phyloP scores from a whole-genome alignment of 495 filamentous ascomycete genomes.

The Aspergillus haitiensis region DNA sequence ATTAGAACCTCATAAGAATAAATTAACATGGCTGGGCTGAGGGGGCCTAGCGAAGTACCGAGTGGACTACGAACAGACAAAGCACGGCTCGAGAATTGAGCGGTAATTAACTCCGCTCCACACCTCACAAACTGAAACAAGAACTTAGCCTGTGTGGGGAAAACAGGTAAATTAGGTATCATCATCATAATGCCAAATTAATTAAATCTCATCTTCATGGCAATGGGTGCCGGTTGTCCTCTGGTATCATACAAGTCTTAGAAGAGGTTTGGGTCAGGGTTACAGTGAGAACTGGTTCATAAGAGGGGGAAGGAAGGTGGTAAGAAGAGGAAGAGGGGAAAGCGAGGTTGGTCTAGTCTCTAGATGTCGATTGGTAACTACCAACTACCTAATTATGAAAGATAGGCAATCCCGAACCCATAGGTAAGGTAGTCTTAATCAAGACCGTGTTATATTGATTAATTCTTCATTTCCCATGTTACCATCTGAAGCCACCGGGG shows the following conservation, averaged over 20 bases:
- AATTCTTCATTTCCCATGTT: too few relatives aligned
- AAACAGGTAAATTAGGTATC: constrained; percentile 7
- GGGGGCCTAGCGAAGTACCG: constrained; percentile 2
- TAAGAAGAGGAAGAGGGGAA: neutral
- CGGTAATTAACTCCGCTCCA: constrained; percentile 12
- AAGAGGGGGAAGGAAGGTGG: neutral
- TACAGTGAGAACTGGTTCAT: constrained; percentile 11
- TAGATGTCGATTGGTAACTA: neutral
- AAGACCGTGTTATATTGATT: neutral
- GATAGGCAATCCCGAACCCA: neutral
- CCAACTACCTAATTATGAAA: neutral
- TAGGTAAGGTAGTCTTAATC: neutral
- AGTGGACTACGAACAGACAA: neutral
- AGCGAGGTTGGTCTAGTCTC: neutral
- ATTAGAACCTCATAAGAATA: constrained; percentile 6
- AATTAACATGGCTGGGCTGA: constrained; percentile 9
- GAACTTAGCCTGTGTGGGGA: constrained; percentile 13
- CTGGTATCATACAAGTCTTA: too few relatives aligned
- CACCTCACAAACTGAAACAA: constrained; percentile 15
- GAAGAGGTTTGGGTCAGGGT: too few relatives aligned
- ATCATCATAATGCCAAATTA: neutral
- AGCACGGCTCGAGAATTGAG: constrained; percentile 1
- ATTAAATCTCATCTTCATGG: constrained; percentile 2
- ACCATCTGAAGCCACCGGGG: too few relatives aligned
- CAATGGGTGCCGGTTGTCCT: neutral